phyloP scores from a whole-genome alignment of 1,284 basidiomycete species.

The Ustilago hordei region DNA sequence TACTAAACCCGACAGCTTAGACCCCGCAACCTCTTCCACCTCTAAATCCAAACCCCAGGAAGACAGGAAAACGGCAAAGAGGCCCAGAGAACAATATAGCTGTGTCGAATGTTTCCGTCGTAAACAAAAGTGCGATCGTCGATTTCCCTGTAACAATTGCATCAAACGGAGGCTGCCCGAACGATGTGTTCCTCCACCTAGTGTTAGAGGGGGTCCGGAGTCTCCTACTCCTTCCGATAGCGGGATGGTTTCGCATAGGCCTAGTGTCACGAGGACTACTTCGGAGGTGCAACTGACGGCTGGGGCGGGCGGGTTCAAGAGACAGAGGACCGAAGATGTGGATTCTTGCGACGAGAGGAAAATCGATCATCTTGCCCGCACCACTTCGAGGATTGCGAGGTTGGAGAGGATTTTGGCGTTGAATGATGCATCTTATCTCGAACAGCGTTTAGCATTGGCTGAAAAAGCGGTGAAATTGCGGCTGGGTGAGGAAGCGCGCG shows the following conservation, averaged over 20 bases:
- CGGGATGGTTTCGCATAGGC: constrained; percentile 22
- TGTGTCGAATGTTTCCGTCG: constrained; percentile 54
- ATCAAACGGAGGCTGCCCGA: constrained; percentile 53
- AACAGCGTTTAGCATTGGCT: constrained; percentile 43
- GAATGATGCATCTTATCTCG: constrained; percentile 41
- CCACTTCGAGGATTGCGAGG: constrained; percentile 41
- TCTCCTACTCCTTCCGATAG: constrained; percentile 36
- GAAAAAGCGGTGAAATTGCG: constrained; percentile 41
- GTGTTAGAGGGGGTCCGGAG: constrained; percentile 20
- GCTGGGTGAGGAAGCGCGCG: constrained; percentile 27
- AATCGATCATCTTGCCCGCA: constrained; percentile 43
- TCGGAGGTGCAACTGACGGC: constrained; percentile 28
- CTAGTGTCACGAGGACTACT: constrained; percentile 28
- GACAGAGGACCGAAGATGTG: constrained; percentile 23
- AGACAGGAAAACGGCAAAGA: constrained; percentile 38
- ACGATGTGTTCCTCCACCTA: constrained; percentile 47
- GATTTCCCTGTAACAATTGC: constrained; percentile 56
- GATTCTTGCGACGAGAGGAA: constrained; percentile 45
- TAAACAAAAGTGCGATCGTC: constrained; percentile 57
- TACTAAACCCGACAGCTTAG: constrained; percentile 36
- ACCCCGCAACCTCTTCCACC: constrained; percentile 2
- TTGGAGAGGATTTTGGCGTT: constrained; percentile 46
- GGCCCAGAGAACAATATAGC: constrained; percentile 53
- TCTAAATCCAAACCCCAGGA: constrained; percentile 20
- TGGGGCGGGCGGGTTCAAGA: constrained; percentile 16